These are phyloP conservation scores for Geosmithia morbida DNA, from an alignment of 2,329 filamentous ascomycete species.

Conservation along the genomic window DNA sequence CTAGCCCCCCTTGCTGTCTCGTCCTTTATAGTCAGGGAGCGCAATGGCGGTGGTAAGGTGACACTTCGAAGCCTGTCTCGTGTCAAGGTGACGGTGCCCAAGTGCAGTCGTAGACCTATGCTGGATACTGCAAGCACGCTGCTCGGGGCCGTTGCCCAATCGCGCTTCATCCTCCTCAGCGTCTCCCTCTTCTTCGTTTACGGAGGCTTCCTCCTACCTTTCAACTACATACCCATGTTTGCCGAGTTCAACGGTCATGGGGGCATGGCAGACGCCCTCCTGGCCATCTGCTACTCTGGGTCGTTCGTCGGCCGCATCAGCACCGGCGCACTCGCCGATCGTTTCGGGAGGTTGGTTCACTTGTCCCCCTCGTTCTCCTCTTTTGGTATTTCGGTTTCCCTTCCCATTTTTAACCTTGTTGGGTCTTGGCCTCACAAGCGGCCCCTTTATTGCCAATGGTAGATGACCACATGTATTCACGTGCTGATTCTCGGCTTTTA, in stretches of 20 bases:
- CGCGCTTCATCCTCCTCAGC: conserved; percentile 9
- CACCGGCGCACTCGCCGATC: conserved; percentile 36
- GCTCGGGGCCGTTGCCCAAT: conserved; percentile 13
- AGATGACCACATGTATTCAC: neutral
- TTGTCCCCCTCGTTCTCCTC: neutral
- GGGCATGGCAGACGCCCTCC: conserved; percentile 26
- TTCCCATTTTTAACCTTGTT: no score
- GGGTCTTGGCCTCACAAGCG: no score
- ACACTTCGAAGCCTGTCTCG: neutral
- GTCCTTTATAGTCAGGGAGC: conserved; percentile 13
- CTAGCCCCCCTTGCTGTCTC: conserved; percentile 11
- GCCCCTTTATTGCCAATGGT: no score
- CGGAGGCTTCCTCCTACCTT: conserved; percentile 14
- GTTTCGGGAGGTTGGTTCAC: conserved; percentile 18
- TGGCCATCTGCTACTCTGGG: conserved; percentile 46
- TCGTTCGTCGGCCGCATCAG: conserved; percentile 36
- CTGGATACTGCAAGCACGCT: neutral
- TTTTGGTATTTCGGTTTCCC: neutral
- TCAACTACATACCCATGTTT: conserved; percentile 28
- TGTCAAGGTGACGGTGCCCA: neutral
- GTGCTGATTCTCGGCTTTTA: neutral
- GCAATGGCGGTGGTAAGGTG: conserved; percentile 3
- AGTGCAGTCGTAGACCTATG: neutral
- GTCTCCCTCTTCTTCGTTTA: conserved; percentile 11
- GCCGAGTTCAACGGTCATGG: conserved; percentile 31